phyloP scores from a whole-genome alignment of 1,139 yeast genomes.

The Blastobotrys petasosporus region DNA sequence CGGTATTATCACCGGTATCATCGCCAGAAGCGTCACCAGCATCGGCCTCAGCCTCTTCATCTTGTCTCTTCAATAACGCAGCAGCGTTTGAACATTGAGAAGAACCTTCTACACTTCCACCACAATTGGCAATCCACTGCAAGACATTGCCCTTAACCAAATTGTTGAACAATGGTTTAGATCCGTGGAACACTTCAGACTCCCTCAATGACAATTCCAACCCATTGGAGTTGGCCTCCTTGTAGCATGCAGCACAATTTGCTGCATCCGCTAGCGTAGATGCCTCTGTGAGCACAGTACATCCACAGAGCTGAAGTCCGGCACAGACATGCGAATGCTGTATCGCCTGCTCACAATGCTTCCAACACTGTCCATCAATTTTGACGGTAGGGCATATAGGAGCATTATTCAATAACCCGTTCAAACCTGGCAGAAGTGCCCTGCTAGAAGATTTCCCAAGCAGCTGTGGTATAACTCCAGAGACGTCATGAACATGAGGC shows the following conservation, averaged over 20 bases:
- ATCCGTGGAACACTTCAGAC: constrained; percentile 18
- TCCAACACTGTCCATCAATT: constrained; percentile 21
- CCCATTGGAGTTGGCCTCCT: constrained; percentile 15
- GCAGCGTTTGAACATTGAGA: constrained; percentile 6
- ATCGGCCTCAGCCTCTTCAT: neutral
- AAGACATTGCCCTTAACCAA: constrained; percentile 19
- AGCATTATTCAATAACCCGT: too few species aligned
- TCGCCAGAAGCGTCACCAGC: neutral
- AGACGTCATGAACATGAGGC: too few species aligned
- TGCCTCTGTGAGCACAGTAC: constrained; percentile 5
- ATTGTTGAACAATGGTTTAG: constrained; percentile 21
- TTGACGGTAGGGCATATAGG: too few species aligned
- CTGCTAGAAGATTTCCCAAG: too few species aligned
- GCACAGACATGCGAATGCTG: constrained; percentile 16
- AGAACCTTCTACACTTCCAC: constrained; percentile 2
- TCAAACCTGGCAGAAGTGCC: too few species aligned
- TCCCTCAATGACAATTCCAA: constrained; percentile 20
- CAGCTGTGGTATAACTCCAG: too few species aligned
- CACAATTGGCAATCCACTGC: constrained; percentile 3
- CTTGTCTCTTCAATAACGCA: neutral
- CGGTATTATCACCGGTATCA: too few species aligned
- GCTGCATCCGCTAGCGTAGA: constrained; percentile 11
- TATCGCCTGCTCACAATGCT: constrained; percentile 21
- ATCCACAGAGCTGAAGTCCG: constrained; percentile 4
- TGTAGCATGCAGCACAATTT: constrained; percentile 23